phyloP scores from a whole-genome alignment of 2,329 filamentous ascomycete genomes.

The Fusarium burgessii region DNA sequence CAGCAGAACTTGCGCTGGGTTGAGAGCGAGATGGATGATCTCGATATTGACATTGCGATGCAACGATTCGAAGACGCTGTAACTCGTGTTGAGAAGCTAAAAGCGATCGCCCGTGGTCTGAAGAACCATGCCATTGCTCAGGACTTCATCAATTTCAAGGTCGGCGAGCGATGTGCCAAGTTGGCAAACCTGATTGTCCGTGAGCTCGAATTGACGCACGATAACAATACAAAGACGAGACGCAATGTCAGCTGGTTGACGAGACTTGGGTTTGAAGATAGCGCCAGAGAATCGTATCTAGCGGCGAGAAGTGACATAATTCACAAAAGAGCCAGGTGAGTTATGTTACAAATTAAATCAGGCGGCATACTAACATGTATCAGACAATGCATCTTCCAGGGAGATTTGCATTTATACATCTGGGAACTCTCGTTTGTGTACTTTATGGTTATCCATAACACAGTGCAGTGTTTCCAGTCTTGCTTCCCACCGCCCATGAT shows the following conservation, averaged over 20 bases:
- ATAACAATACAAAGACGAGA: slow-evolving; percentile 80
- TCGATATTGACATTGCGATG: slow-evolving; percentile 95
- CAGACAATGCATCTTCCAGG: slow-evolving; percentile 95
- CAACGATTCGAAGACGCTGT: slow-evolving; percentile 91
- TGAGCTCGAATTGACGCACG: slow-evolving; percentile 81
- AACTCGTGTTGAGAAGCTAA: slow-evolving; percentile 84
- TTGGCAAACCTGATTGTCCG: slow-evolving; percentile 82
- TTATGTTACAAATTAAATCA: not conserved
- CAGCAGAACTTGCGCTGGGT: slow-evolving; percentile 97
- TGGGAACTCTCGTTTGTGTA: slow-evolving; percentile 96
- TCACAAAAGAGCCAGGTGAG: slow-evolving; percentile 81
- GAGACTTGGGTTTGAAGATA: slow-evolving; percentile 88
- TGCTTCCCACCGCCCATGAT: slow-evolving; percentile 90
- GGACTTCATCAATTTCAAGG: slow-evolving; percentile 91
- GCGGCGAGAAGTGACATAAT: slow-evolving; percentile 82
- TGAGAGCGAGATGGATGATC: slow-evolving; percentile 92
- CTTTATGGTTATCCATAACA: slow-evolving; percentile 94
- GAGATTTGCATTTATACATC: slow-evolving; percentile 91
- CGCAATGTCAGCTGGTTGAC: slow-evolving; percentile 87
- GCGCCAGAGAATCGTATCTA: slow-evolving; percentile 88
- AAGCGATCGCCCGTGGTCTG: slow-evolving; percentile 80
- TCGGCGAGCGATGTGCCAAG: slow-evolving; percentile 84
- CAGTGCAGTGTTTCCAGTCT: slow-evolving; percentile 85
- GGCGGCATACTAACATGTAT: slow-evolving; percentile 16
- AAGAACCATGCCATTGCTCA: slow-evolving; percentile 90